Conservation (phyloP, 2,329 filamentous ascomycete genomes). For the Atkinsonella hypoxylon region DNA sequence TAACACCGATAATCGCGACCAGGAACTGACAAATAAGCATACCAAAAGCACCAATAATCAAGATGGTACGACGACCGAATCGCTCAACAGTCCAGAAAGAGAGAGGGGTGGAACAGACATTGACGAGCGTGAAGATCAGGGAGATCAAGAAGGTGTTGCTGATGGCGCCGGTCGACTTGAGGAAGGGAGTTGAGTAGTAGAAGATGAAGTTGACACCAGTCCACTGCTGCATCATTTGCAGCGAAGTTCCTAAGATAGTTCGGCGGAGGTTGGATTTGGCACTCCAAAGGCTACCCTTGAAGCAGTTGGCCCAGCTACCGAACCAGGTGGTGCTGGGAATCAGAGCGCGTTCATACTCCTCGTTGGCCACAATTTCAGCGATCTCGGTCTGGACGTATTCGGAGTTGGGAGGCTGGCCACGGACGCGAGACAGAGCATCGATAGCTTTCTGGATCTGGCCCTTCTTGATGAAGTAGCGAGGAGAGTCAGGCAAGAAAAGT, state of each 20-base stretch:
- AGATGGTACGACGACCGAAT: constrained; percentile 67
- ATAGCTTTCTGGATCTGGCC: constrained; percentile 56
- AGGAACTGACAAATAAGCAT: constrained; percentile 85
- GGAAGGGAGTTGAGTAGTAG: constrained; percentile 77
- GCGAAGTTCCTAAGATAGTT: constrained; percentile 57
- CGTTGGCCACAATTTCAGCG: constrained; percentile 80
- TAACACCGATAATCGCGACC: constrained; percentile 64
- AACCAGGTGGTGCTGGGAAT: constrained; percentile 55
- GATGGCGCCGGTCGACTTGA: constrained; percentile 66
- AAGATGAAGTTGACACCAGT: constrained; percentile 92
- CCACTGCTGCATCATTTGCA: constrained; percentile 75
- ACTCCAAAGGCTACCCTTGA: constrained; percentile 49
- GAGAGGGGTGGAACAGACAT: constrained; percentile 72
- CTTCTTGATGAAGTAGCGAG: constrained; percentile 75
- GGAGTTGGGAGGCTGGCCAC: constrained; percentile 61
- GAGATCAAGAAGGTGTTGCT: constrained; percentile 70
- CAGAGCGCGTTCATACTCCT: constrained; percentile 67
- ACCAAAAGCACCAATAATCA: constrained; percentile 65
- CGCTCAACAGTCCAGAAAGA: constrained; percentile 81
- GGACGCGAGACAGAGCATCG: constrained; percentile 50
- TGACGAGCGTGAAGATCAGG: constrained; percentile 78
- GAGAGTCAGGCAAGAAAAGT: constrained; percentile 70
- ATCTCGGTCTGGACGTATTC: constrained; percentile 70
- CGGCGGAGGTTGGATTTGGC: constrained; percentile 57
- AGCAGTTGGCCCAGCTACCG: constrained; percentile 56